A percentile compares a stretch with the other conserved stretches of the same genome.
These are phyloP conservation scores for Chenopodium quinoa DNA, from an alignment of 148 eudicot species.

Conservation along the genomic window DNA sequence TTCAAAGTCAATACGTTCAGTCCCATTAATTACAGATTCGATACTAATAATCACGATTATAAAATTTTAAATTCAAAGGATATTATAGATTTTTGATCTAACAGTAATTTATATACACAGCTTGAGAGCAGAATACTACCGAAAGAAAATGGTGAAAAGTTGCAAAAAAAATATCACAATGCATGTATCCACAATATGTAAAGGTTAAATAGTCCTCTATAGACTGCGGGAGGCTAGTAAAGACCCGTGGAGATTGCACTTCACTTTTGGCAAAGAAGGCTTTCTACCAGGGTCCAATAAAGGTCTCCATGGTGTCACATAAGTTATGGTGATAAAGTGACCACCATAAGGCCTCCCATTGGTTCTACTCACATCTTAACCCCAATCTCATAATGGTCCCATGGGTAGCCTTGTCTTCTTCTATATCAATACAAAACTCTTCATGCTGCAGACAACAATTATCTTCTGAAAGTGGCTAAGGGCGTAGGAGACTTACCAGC, in stretches of 20 bases:
- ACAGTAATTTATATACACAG: background rate
- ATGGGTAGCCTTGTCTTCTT: background rate
- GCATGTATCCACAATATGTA: too few relatives aligned
- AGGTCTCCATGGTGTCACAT: background rate
- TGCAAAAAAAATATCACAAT: too few relatives aligned
- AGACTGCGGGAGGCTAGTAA: background rate
- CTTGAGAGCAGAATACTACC: background rate
- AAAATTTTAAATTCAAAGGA: too few relatives aligned
- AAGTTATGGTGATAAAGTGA: background rate
- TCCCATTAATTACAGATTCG: too few relatives aligned
- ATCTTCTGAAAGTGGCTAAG: background rate
- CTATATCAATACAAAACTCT: background rate
- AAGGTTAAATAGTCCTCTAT: background rate
- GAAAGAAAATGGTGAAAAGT: too few relatives aligned
- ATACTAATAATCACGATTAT: background rate
- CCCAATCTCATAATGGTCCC: background rate
- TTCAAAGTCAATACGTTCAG: background rate
- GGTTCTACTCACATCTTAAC: background rate
- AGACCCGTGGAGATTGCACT: background rate
- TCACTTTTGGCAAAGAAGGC: background rate
- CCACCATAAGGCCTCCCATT: background rate
- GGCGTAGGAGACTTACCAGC: background rate
- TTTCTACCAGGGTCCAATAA: background rate
- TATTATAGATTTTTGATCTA: too few relatives aligned
- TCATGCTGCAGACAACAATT: background rate